phyloP scores from a whole-genome alignment of 805 yeast genomes.

The Lachancea quebecensis region DNA sequence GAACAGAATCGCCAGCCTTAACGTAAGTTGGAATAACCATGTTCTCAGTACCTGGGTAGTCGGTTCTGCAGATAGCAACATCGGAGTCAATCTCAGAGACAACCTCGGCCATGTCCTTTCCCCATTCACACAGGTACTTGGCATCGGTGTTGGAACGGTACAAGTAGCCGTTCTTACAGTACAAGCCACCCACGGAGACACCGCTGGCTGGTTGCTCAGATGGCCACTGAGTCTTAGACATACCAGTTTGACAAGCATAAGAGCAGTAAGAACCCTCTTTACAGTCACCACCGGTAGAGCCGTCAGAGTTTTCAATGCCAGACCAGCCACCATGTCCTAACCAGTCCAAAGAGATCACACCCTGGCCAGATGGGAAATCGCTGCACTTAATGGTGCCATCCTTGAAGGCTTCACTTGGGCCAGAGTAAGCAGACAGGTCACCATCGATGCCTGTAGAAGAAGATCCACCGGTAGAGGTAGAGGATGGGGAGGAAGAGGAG shows the following conservation, averaged over 20 bases:
- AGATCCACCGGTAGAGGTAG: slow-evolving; percentile 30
- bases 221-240: slow-evolving; percentile 81
- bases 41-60: slow-evolving; percentile 77
- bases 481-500: slow-evolving; percentile 15
- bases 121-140: slow-evolving; percentile 61
- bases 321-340: slow-evolving; percentile 44
- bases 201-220: slow-evolving; percentile 58
- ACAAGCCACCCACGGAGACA: slow-evolving; percentile 65
- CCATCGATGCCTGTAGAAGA: slow-evolving; percentile 39
- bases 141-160: slow-evolving; percentile 50
- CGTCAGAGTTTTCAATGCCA: slow-evolving; percentile 53
- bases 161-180: slow-evolving; percentile 55
- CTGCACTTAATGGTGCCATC: slow-evolving; percentile 66
- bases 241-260: slow-evolving; percentile 72
- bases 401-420: slow-evolving; percentile 48
- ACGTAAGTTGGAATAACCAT: slow-evolving; percentile 70
- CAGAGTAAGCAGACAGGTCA: slow-evolving; percentile 43
- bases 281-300: slow-evolving; percentile 56
- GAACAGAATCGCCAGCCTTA: slow-evolving; percentile 38
- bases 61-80: slow-evolving; percentile 70
- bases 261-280: slow-evolving; percentile 66
- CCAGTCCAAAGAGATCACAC: slow-evolving; percentile 56
- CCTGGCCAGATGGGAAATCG: slow-evolving; percentile 61
- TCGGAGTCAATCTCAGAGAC: slow-evolving; percentile 42
- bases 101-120: slow-evolving; percentile 47